Evolutionary conservation across 768 basidiomycete genomes (phyloP).

Genomic region (Heimioporus sp.): DNA sequence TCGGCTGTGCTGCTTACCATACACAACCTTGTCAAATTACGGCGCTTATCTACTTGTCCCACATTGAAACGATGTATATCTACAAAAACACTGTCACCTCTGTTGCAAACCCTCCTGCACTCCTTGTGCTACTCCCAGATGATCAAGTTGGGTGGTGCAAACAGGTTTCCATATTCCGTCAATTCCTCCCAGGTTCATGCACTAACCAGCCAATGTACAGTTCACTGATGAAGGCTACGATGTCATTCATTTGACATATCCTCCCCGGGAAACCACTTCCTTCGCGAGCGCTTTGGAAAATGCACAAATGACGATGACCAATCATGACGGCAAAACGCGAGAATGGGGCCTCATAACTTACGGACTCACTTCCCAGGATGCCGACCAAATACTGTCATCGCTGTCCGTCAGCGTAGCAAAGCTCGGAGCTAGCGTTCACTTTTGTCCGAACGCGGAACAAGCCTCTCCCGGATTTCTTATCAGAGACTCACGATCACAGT

Average conservation of each 20-base stretch:
- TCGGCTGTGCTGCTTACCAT: too few relatives aligned
- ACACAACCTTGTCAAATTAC: too few relatives aligned
- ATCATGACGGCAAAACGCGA: neutral
- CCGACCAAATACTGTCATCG: slow-evolving; percentile 11
- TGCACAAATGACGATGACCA: slow-evolving; percentile 11
- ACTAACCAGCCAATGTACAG: slow-evolving; percentile 8
- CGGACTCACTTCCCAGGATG: slow-evolving; percentile 26
- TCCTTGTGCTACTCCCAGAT: slow-evolving; percentile 31
- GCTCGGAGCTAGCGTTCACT: slow-evolving; percentile 36
- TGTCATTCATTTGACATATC: too few relatives aligned
- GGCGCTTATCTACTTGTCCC: too few relatives aligned
- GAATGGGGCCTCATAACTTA: slow-evolving; percentile 33
- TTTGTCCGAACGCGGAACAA: slow-evolving; percentile 29
- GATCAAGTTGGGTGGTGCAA: slow-evolving; percentile 36
- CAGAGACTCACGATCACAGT: slow-evolving; percentile 18
- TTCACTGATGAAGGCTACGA: slow-evolving; percentile 41
- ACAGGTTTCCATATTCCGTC: slow-evolving; percentile 23
- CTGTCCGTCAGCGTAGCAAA: slow-evolving; percentile 4
- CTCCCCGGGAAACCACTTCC: neutral
- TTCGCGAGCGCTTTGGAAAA: slow-evolving; percentile 19
- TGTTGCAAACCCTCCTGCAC: slow-evolving; percentile 26
- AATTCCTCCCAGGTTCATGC: too few relatives aligned
- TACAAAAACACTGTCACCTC: slow-evolving; percentile 30
- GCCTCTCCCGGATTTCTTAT: slow-evolving; percentile 26
- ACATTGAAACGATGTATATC: slow-evolving; percentile 4